A percentile compares a stretch with the other conserved stretches of the same genome.
phyloP scores from a whole-genome alignment of 2,329 filamentous ascomycete species.

The Colletotrichum tamarilloi region DNA sequence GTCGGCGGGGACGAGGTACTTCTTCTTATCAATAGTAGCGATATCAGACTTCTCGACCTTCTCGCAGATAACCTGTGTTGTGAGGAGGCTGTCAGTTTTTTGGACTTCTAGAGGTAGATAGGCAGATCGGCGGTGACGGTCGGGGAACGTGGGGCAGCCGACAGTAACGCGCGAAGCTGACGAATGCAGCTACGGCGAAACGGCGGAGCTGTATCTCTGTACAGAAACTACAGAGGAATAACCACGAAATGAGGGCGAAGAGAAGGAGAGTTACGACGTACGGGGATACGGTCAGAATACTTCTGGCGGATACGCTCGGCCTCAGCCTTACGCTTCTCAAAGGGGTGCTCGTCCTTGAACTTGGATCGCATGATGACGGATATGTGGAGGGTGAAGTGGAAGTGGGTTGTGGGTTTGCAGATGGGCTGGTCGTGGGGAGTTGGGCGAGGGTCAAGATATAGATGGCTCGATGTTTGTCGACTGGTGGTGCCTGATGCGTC shows the following conservation, averaged over 20 bases:
- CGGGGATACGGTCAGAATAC: constrained; percentile 97
- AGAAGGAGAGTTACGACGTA: constrained; percentile 60
- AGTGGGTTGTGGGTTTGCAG: constrained; percentile 35
- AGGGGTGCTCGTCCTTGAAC: constrained; percentile 99
- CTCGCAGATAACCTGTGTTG: constrained; percentile 91
- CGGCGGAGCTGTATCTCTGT: neutral
- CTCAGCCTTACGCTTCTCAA: constrained; percentile 99
- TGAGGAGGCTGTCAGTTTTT: constrained; percentile 37
- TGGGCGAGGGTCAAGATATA: constrained; percentile 29
- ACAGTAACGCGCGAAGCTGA: constrained; percentile 28
- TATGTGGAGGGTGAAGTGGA: constrained; percentile 37
- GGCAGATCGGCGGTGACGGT: constrained; percentile 31
- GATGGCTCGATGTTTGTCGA: constrained; percentile 26
- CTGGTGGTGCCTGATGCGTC: constrained; percentile 33
- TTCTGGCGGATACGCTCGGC: constrained; percentile 99
- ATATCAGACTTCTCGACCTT: constrained; percentile 99
- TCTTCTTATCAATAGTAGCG: constrained; percentile 99
- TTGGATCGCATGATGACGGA: constrained; percentile 89
- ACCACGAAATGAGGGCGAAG: neutral
- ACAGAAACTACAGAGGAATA: neutral
- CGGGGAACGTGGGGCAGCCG: constrained; percentile 26
- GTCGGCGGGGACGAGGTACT: constrained; percentile 97
- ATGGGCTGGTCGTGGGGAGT: constrained; percentile 21
- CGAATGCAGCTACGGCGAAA: neutral
- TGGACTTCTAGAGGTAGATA: neutral